Percentiles rank a stretch among this genome's conserved stretches.
phyloP scores from a whole-genome alignment of 2,329 filamentous ascomycete genomes.

The Penicillium sp. region DNA sequence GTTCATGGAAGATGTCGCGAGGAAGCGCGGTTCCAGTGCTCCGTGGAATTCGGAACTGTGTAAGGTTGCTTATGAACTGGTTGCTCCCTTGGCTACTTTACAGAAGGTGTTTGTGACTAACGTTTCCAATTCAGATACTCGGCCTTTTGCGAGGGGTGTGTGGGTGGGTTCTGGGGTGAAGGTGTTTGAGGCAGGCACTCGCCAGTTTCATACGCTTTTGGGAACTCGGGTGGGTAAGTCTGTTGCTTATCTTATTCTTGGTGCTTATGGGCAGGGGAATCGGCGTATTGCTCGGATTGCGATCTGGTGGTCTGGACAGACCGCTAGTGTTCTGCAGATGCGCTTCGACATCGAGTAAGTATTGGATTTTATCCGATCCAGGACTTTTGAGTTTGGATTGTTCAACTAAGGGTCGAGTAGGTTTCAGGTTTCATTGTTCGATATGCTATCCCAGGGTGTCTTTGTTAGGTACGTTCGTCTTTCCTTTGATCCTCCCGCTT shows the following conservation, averaged over 20 bases:
- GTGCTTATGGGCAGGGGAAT: conserved; percentile 1
- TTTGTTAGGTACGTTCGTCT: neutral
- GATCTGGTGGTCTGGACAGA: neutral
- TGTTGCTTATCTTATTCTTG: neutral
- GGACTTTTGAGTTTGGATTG: neutral
- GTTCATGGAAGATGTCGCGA: neutral
- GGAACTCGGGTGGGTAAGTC: neutral
- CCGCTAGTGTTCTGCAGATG: neutral
- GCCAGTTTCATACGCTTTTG: neutral
- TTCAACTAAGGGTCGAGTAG: too few species aligned
- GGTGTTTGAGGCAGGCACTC: neutral
- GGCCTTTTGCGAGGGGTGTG: neutral
- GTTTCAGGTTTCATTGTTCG: neutral
- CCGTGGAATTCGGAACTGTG: neutral
- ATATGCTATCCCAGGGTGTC: neutral
- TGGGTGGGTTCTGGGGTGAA: too few species aligned
- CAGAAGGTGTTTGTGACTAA: neutral
- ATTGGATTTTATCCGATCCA: neutral
- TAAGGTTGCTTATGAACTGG: neutral
- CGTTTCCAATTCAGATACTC: neutral
- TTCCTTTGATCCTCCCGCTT: neutral
- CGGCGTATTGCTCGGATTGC: neutral
- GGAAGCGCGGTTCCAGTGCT: neutral
- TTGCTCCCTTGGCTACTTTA: neutral
- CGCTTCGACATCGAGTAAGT: neutral